phyloP scores from a whole-genome alignment of 2,329 filamentous ascomycete genomes.

The Chrysoporthe deuterocubensis region DNA sequence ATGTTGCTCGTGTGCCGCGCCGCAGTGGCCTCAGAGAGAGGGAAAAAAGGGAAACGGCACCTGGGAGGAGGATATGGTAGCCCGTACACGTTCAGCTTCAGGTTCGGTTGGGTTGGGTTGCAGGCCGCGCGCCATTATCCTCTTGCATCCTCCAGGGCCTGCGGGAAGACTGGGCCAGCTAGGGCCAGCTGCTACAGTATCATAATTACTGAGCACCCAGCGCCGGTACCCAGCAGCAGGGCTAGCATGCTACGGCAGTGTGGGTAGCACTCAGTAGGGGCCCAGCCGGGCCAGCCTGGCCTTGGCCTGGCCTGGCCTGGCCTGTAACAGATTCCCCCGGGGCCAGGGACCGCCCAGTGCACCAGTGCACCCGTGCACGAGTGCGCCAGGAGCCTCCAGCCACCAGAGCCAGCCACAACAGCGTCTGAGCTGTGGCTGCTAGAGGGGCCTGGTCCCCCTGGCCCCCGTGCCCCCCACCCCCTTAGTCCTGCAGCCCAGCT shows the following conservation, averaged over 20 bases:
- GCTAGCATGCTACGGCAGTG: too few species aligned
- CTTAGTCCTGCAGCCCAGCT: too few species aligned
- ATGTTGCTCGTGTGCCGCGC: neutral
- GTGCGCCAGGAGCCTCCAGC: too few species aligned
- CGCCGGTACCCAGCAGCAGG: too few species aligned
- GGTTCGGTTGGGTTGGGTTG: neutral
- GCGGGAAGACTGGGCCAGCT: neutral
- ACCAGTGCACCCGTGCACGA: neutral
- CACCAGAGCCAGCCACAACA: neutral
- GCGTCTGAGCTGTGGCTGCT: too few species aligned
- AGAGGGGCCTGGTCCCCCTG: too few species aligned
- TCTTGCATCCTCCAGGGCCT: neutral
- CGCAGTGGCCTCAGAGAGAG: neutral
- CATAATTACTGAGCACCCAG: too few species aligned
- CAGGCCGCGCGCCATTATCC: neutral
- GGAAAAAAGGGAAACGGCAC: neutral
- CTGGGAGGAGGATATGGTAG: neutral
- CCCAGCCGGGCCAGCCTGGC: slow-evolving; percentile 6
- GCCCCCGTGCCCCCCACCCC: too few species aligned
- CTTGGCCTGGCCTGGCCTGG: slow-evolving; percentile 6
- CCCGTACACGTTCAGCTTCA: slow-evolving; percentile 1
- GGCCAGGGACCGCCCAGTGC: neutral
- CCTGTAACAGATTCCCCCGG: neutral
- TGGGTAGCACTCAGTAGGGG: neutral
- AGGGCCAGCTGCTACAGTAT: neutral